A percentile compares a stretch with the other conserved stretches of the same genome.
phyloP scores from a whole-genome alignment of 1,139 yeast genomes.

The Suhomyces wounanorum region DNA sequence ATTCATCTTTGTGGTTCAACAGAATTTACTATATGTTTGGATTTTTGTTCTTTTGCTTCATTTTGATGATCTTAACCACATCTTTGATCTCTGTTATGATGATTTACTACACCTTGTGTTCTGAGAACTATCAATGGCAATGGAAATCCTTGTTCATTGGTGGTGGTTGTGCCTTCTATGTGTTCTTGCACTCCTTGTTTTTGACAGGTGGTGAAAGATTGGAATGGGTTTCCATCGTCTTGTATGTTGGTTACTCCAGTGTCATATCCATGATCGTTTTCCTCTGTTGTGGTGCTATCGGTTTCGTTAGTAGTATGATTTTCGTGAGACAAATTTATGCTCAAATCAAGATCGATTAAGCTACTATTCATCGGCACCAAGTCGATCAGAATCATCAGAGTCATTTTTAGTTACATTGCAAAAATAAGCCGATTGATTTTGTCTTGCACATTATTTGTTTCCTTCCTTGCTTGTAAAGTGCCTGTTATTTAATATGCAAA shows the following conservation, averaged over 20 bases:
- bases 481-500: background rate
- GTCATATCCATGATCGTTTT: constrained; percentile 73
- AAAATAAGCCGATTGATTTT: background rate
- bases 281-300: constrained; percentile 85
- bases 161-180: constrained; percentile 86
- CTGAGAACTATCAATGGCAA: constrained; percentile 96
- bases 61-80: constrained; percentile 80
- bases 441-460: background rate
- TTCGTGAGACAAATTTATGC: constrained; percentile 81
- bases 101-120: constrained; percentile 81
- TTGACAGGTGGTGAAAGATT: constrained; percentile 66
- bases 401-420: background rate
- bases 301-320: constrained; percentile 72
- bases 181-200: constrained; percentile 79
- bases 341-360: constrained; percentile 77
- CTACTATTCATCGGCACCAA: background rate
- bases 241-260: constrained; percentile 84
- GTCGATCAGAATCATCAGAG: background rate
- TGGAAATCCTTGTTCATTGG: constrained; percentile 91
- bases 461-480: background rate
- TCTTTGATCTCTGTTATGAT: constrained; percentile 77
- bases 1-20: constrained; percentile 92
- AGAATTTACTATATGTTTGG: constrained; percentile 97
- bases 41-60: constrained; percentile 83
- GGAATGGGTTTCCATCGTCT: constrained; percentile 71